Evolutionary conservation across 257 asterid species (phyloP).

Genomic region (Solanum chilense): DNA sequence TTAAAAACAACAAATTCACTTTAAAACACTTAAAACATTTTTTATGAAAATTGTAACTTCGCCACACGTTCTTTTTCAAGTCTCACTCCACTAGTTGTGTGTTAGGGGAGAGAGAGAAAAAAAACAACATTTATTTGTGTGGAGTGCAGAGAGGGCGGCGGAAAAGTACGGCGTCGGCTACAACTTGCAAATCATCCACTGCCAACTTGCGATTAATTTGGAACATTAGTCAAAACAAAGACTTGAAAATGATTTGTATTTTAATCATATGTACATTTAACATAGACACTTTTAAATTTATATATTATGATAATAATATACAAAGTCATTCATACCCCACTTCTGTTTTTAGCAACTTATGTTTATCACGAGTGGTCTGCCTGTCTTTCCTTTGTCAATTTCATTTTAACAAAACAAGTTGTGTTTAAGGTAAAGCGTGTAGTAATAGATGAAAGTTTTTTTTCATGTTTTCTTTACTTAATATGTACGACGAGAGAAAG

Average conservation of each 20-base stretch:
- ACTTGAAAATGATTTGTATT: not conserved
- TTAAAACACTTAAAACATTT: too few species aligned
- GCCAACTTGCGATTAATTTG: not conserved
- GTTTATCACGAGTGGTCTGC: not conserved
- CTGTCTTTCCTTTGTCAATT: not conserved
- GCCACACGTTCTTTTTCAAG: too few species aligned
- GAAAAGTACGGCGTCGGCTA: not conserved
- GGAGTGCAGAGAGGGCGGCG: not conserved
- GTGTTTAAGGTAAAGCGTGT: not conserved
- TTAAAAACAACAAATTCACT: too few species aligned
- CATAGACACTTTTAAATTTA: not conserved
- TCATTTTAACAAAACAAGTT: not conserved
- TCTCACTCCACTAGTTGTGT: not conserved
- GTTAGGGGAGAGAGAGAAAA: not conserved
- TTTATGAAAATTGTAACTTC: too few species aligned
- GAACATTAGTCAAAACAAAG: not conserved
- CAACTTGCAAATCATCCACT: not conserved
- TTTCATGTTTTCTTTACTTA: not conserved
- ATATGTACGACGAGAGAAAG: not conserved
- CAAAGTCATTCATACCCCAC: not conserved
- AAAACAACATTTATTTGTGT: not conserved
- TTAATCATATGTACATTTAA: not conserved
- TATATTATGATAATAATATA: not conserved
- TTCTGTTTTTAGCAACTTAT: not conserved
- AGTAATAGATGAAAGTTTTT: not conserved